These are phyloP conservation scores for Vaccinium myrtillus DNA, from an alignment of 148 eudicot species.

Conservation along the genomic window DNA sequence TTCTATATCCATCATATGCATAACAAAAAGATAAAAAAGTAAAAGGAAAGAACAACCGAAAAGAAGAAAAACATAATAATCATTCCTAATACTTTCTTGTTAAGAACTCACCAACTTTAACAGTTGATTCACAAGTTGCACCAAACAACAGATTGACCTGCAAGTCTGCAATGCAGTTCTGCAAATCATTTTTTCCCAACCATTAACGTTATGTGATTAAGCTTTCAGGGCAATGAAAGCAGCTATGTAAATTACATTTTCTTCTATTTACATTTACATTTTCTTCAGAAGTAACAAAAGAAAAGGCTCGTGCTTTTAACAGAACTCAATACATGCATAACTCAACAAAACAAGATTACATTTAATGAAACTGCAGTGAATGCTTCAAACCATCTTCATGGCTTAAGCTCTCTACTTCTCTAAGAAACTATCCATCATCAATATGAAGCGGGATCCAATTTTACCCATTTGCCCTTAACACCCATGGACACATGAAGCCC, in stretches of 20 bases:
- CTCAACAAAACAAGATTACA: background rate
- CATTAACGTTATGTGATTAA: background rate
- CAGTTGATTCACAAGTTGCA: background rate
- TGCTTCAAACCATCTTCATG: background rate
- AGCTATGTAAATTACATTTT: background rate
- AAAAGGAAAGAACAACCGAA: no score
- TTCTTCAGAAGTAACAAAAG: background rate
- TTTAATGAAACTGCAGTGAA: background rate
- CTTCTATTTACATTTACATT: background rate
- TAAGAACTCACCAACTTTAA: background rate
- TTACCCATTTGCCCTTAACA: background rate
- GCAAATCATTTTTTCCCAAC: background rate
- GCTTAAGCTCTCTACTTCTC: background rate
- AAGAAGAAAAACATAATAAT: background rate
- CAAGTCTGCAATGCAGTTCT: background rate
- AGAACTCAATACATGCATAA: background rate
- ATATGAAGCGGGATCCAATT: background rate
- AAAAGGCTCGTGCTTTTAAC: constrained; percentile 1
- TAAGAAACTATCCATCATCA: background rate
- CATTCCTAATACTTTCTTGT: background rate
- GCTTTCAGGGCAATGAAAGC: background rate
- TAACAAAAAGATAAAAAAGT: background rate
- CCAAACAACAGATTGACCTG: background rate
- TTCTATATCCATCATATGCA: background rate
- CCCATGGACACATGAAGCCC: background rate